Evolutionary conservation across 257 asterid species (phyloP), one percentile per base, ranked within the genome.

Genomic region (Ilex aquifolium): DNA sequence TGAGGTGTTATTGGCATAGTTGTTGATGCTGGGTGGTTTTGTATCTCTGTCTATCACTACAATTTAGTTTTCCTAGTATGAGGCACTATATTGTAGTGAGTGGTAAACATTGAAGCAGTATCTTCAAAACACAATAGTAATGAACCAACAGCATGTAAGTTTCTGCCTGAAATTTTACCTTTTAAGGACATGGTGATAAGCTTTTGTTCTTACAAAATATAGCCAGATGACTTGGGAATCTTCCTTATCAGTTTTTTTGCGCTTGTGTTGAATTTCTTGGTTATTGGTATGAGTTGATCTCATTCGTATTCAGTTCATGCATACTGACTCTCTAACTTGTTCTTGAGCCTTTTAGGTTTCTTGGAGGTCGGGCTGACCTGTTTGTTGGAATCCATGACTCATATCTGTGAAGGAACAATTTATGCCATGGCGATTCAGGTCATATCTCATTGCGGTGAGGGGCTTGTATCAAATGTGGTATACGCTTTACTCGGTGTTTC

Each of bases 401-500:
- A 82, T 66, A 68, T 72, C 64, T 67, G 83, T 65, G 89, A 75
- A 76, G 80, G 71, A 52, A 73, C 89, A 21, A 73, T 82, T 65
- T 84, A 84, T 72, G 87, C 84, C 66, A 79, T 75, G 87, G 76
- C 82, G 73, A 79, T 87, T 66, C 80, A 77, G 69, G 90, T 83
- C 79, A 75, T 90, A 73, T 87, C 92, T 65, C 74, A 69, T 74
- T 66, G 78, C 44, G 94, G 95, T 6, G 97, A 90, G 78, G 87
- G 95, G 59, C 85, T 90, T 46, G 72, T 90, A 64, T 85, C 95
- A 2, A 90, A 87, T 81, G 79, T 90, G 72, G 74, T 90, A 59
- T 87, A 90, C 74, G 88, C 97, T 69, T 88, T 90, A 62, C 97
- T 90, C 70, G 95, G 97, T 62, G 86, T 87, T 68, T 85, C 95